Conservation (phyloP, 208 protist species). For the Trypanosoma vivax region DNA sequence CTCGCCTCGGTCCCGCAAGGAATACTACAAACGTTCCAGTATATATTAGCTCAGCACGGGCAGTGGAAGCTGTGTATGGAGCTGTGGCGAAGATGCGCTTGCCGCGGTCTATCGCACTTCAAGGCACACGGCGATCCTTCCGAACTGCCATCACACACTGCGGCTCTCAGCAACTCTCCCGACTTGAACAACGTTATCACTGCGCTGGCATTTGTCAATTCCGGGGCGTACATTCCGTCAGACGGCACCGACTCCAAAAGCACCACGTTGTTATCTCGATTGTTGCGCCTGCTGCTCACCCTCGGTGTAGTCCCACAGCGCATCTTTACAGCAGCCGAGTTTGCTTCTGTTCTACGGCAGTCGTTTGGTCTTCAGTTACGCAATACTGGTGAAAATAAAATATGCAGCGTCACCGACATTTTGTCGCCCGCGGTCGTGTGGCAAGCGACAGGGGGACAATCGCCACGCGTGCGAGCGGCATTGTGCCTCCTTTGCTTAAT, state of each 20-base stretch:
- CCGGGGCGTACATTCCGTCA: no score
- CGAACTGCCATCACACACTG: background rate
- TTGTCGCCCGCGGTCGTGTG: conserved; percentile 62
- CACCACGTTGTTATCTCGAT: no score
- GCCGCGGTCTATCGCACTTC: background rate
- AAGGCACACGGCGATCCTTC: background rate
- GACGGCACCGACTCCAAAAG: no score
- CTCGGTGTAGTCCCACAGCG: conserved; percentile 43
- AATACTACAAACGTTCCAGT: conserved; percentile 26
- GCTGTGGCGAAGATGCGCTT: conserved; percentile 7
- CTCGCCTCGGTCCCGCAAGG: background rate
- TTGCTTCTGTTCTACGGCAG: conserved; percentile 42
- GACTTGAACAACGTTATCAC: conserved; percentile 16
- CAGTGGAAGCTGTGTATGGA: conserved; percentile 14
- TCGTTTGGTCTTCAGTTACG: conserved; percentile 17
- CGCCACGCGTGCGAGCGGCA: conserved; percentile 30
- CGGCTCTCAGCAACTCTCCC: background rate
- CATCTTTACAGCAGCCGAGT: conserved; percentile 36
- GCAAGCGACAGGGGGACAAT: conserved; percentile 27
- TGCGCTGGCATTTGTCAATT: conserved; percentile 33
- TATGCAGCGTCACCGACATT: conserved; percentile 24
- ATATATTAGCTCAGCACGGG: conserved; percentile 67
- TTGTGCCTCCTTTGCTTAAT: conserved; percentile 62
- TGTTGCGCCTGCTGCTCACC: conserved; percentile 29
- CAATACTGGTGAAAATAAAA: no score